A percentile compares a stretch with the other conserved stretches of the same genome.
Conservation (phyloP, 306 rosid genomes). For the Ormosia semicastrata region DNA sequence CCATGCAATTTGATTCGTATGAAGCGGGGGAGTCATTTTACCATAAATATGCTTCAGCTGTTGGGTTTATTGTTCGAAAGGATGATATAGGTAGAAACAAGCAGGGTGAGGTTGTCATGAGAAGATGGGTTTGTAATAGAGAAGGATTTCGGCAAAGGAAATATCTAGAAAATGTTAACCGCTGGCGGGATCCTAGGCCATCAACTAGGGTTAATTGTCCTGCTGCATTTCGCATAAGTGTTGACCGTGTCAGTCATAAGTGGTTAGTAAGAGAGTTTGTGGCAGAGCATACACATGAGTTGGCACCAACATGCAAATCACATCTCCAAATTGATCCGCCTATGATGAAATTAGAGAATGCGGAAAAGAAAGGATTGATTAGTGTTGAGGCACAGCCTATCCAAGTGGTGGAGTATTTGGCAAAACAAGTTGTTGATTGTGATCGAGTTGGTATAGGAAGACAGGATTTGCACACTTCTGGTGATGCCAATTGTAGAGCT, state of each 20-base stretch:
- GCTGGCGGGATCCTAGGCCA: neutral
- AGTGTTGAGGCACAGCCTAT: neutral
- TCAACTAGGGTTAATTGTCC: conserved; percentile 1
- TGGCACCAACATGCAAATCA: neutral
- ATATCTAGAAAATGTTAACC: too few species aligned
- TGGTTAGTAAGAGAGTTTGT: conserved; percentile 19
- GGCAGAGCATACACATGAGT: neutral
- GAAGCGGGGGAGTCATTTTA: neutral
- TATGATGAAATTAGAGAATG: neutral
- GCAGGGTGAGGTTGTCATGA: neutral
- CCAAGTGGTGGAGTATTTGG: too few species aligned
- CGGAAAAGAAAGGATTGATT: neutral
- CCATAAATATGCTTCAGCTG: neutral
- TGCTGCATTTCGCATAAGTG: neutral
- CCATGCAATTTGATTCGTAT: neutral
- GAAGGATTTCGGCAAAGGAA: neutral
- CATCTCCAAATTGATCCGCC: neutral
- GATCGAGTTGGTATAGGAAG: neutral
- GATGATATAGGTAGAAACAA: neutral
- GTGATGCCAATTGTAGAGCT: neutral
- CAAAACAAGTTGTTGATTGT: too few species aligned
- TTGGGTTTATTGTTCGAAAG: neutral
- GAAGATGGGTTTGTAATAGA: conserved; percentile 20
- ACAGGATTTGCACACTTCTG: neutral
- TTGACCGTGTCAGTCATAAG: neutral